These are phyloP conservation scores for Acanthamoeba sp. DNA, from an alignment of 208 protist species.

Conservation along the genomic window DNA sequence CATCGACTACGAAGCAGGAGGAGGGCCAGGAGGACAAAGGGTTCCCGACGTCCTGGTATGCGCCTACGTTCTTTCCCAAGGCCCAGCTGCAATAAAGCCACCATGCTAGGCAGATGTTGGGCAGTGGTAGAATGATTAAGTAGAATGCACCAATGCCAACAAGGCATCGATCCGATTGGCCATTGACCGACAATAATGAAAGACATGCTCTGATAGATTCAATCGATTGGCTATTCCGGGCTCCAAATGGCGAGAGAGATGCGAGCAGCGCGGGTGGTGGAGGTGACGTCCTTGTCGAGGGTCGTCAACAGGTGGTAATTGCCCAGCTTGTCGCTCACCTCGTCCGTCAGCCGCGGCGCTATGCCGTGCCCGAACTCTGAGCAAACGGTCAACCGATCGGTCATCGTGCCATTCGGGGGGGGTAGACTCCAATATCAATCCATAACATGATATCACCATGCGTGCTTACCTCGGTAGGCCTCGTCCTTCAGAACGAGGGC, in stretches of 20 bases:
- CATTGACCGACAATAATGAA: not conserved
- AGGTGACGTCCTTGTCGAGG: not conserved
- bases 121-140: too few relatives aligned
- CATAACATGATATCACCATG: too few relatives aligned
- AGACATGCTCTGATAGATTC: not conserved
- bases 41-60: not conserved
- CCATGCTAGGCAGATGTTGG: too few relatives aligned
- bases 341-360: not conserved
- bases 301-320: constrained; percentile 12
- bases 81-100: too few relatives aligned
- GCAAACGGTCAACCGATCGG: too few relatives aligned
- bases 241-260: constrained; percentile 27
- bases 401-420: too few relatives aligned
- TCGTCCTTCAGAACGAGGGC: not conserved
- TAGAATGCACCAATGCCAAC: too few relatives aligned
- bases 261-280: not conserved
- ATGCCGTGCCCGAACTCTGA: constrained; percentile 36
- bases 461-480: not conserved
- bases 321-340: not conserved
- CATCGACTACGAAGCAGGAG: too few relatives aligned
- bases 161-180: too few relatives aligned
- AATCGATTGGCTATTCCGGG: not conserved
- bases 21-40: not conserved
- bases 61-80: not conserved
- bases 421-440: too few relatives aligned